A percentile compares a stretch with the other conserved stretches of the same genome.
Evolutionary conservation across 805 yeast species (phyloP).

Genomic region (Candida nonsorbophila): DNA sequence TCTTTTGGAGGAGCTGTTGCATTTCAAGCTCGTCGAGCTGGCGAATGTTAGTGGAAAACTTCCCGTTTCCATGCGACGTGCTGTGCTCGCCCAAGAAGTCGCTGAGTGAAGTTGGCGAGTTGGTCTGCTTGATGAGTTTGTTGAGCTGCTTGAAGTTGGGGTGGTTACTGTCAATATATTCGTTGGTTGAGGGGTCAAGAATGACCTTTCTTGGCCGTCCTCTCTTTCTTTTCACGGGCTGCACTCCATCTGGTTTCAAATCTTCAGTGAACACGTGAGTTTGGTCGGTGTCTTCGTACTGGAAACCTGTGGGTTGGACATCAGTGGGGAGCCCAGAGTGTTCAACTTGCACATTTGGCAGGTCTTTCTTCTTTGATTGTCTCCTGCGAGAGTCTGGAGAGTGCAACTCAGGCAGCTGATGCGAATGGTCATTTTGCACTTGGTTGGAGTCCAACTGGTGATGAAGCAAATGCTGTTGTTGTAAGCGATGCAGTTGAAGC

Average conservation of each 20-base stretch:
- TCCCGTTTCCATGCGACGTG: constrained; percentile 3
- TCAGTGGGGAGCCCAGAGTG: constrained; percentile 7
- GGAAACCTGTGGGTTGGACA: too few species aligned
- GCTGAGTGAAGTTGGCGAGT: constrained; percentile 1
- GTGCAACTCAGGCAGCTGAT: too few species aligned
- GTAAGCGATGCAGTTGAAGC: neutral
- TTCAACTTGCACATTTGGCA: constrained; percentile 4
- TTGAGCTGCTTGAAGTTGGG: constrained; percentile 38
- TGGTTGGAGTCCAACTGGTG: constrained; percentile 2
- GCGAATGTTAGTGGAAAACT: constrained; percentile 1
- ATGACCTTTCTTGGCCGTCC: constrained; percentile 39
- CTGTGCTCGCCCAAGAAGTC: constrained; percentile 3
- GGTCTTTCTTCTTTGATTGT: too few species aligned
- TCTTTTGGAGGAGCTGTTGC: constrained; percentile 28
- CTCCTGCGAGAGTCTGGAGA: too few species aligned
- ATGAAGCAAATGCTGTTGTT: neutral
- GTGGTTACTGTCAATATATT: constrained; percentile 35
- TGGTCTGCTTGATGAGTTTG: constrained; percentile 13
- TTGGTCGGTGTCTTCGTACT: too few species aligned
- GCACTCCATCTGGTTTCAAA: constrained; percentile 5
- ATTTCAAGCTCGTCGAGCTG: constrained; percentile 26
- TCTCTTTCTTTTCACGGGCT: constrained; percentile 24
- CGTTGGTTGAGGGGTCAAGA: constrained; percentile 36
- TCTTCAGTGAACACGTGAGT: too few species aligned
- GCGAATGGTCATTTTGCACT: too few species aligned